Percentiles rank a stretch among this genome's conserved stretches.
These are phyloP conservation scores for Dioscorea alata DNA, from an alignment of 106 monocot species.

Conservation along the genomic window DNA sequence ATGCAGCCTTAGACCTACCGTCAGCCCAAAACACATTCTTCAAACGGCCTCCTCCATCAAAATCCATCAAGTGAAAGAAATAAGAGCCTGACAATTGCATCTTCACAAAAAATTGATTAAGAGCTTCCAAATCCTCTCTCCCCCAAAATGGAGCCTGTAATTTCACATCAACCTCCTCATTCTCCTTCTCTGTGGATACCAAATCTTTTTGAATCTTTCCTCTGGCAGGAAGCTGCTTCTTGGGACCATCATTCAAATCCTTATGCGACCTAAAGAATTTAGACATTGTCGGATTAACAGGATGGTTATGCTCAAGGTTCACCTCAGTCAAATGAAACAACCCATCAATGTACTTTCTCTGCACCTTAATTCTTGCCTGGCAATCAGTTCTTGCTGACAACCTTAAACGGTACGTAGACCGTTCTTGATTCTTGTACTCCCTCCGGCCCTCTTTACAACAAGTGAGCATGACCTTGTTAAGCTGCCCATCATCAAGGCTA, in stretches of 20 bases:
- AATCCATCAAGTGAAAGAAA: conserved; percentile 47
- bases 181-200: conserved; percentile 18
- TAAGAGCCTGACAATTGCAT: conserved; percentile 32
- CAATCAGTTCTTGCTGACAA: conserved; percentile 44
- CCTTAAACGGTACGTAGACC: conserved; percentile 40
- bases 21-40: conserved; percentile 50
- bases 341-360: conserved; percentile 37
- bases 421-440: conserved; percentile 41
- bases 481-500: conserved; percentile 47
- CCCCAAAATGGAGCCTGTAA: conserved; percentile 7
- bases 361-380: conserved; percentile 41
- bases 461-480: conserved; percentile 40
- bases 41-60: conserved; percentile 27
- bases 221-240: conserved; percentile 28
- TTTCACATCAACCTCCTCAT: conserved; percentile 15
- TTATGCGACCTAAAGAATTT: conserved; percentile 43
- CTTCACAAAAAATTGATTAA: conserved; percentile 28
- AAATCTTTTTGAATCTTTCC: conserved; percentile 24
- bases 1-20: conserved; percentile 31
- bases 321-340: conserved; percentile 43
- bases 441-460: conserved; percentile 52
- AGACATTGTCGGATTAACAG: conserved; percentile 44
- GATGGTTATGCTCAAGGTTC: conserved; percentile 51
- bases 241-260: conserved; percentile 23
- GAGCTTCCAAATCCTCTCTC: conserved; percentile 26